A percentile compares a stretch with the other conserved stretches of the same genome.
Conservation (phyloP, 225 moss, liverwort and hornwort genomes). For the Physcomitrellopsis africana region DNA sequence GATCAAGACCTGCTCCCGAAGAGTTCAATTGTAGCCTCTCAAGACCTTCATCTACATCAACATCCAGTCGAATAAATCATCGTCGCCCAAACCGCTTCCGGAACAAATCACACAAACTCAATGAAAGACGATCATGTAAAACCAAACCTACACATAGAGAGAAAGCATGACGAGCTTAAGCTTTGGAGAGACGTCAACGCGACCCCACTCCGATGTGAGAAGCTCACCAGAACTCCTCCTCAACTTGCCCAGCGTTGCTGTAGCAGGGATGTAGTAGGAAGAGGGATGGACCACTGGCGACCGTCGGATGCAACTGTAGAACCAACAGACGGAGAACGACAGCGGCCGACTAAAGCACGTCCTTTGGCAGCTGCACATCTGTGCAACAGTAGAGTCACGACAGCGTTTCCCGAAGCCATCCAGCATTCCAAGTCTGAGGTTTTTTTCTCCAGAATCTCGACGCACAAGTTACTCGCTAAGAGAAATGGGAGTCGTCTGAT, state of each 20-base stretch:
- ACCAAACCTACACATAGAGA: neutral
- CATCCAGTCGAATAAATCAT: neutral
- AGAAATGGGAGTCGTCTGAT: too few species aligned
- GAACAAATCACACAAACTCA: neutral
- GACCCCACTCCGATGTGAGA: conserved; percentile 7
- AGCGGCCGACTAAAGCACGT: neutral
- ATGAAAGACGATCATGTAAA: neutral
- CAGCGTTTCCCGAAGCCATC: neutral
- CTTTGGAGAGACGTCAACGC: conserved; percentile 28
- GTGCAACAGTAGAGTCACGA: neutral
- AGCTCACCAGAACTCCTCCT: conserved; percentile 5
- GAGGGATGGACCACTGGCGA: neutral
- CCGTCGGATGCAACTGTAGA: neutral
- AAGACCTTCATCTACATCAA: neutral
- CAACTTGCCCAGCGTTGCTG: neutral
- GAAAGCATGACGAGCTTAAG: conserved; percentile 6
- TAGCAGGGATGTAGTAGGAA: neutral
- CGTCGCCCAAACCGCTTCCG: conserved; percentile 4
- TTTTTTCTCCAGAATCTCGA: too few species aligned
- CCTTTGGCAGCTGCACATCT: neutral
- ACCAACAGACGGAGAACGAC: neutral
- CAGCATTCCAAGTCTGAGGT: too few species aligned
- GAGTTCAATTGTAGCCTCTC: neutral
- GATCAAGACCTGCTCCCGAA: neutral
- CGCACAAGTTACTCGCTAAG: too few species aligned